phyloP scores from a whole-genome alignment of 352 stramenopile species.

The Globisporangium recalcitrans region DNA sequence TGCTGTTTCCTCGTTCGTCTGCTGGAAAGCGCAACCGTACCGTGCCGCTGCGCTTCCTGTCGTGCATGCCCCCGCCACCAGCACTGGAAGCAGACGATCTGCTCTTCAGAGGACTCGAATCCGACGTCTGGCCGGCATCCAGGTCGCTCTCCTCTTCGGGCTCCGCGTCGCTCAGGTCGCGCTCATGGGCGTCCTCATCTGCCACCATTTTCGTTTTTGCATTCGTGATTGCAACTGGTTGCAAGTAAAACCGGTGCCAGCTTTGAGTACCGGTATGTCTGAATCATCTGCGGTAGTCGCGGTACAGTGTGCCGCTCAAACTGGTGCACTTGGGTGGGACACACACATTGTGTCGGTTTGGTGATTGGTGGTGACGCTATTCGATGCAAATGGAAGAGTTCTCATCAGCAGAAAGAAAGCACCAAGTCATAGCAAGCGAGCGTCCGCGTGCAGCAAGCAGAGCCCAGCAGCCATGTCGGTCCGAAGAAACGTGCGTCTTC shows the following conservation, averaged over 20 bases:
- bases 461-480: constrained; percentile 65
- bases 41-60: constrained; percentile 15
- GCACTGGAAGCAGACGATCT: background rate
- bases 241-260: background rate
- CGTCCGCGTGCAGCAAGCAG: background rate
- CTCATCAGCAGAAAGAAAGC: background rate
- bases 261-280: background rate
- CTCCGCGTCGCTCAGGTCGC: constrained; percentile 9
- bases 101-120: constrained; percentile 15
- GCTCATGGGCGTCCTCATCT: background rate
- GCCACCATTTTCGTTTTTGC: constrained; percentile 9
- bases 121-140: constrained; percentile 3
- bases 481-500: constrained; percentile 94
- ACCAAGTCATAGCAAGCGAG: background rate
- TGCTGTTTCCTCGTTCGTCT: no score
- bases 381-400: constrained; percentile 9
- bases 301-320: background rate
- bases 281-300: background rate
- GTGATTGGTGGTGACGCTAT: constrained; percentile 5
- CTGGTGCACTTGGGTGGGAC: background rate
- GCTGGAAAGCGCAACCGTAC: background rate
- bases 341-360: background rate
- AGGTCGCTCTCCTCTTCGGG: constrained; percentile 16
- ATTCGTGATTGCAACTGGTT: background rate
- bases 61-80: background rate